phyloP scores from a whole-genome alignment of 257 asterid species.

The Solanum chilense region DNA sequence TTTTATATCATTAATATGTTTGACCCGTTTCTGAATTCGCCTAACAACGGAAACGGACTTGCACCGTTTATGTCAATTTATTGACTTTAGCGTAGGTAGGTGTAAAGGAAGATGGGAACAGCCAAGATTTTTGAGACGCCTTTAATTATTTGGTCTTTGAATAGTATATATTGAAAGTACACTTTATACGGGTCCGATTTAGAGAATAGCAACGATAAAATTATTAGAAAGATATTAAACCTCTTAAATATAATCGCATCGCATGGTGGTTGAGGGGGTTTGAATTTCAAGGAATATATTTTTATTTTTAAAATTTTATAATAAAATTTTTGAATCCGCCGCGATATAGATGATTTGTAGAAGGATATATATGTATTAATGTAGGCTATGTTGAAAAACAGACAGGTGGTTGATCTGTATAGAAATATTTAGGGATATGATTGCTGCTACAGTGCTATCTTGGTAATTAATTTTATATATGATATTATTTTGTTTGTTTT shows the following conservation, averaged over 20 bases:
- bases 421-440: not conserved
- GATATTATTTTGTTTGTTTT: not conserved
- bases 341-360: no score
- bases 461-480: not conserved
- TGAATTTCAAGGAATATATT: not conserved
- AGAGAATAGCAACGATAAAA: not conserved
- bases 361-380: not conserved
- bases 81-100: not conserved
- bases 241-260: not conserved
- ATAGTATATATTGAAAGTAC: no score
- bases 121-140: not conserved
- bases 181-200: not conserved
- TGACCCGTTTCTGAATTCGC: not conserved
- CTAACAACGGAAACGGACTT: not conserved
- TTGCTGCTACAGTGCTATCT: not conserved
- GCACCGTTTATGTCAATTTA: not conserved
- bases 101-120: not conserved
- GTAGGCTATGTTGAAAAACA: not conserved
- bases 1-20: no score
- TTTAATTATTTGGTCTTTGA: not conserved
- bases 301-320: no score
- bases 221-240: no score
- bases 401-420: not conserved
- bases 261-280: not conserved
- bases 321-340: no score